Percentiles rank a stretch among this genome's conserved stretches.
These are phyloP conservation scores for Lathyrus aphaca DNA, from an alignment of 306 rosid species.

Conservation along the genomic window DNA sequence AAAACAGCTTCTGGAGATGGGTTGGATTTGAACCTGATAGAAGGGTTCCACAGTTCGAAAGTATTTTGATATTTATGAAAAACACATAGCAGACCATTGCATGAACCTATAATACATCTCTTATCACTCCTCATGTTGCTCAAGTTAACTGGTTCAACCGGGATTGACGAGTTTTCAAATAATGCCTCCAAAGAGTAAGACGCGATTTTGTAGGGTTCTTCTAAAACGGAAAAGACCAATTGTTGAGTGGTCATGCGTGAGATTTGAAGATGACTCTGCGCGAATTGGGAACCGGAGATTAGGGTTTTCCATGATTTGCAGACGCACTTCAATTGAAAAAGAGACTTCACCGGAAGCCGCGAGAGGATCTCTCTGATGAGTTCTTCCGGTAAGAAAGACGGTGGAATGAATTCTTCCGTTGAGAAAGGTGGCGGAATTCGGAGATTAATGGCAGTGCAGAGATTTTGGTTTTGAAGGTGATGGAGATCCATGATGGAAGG, in stretches of 20 bases:
- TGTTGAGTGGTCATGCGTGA: background rate
- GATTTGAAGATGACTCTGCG: background rate
- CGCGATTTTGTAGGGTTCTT: background rate
- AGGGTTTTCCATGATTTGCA: slow-evolving; percentile 38
- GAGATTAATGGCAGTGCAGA: no score
- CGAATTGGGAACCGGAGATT: slow-evolving; percentile 36
- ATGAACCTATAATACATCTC: no score
- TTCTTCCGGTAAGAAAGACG: background rate
- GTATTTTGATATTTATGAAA: no score
- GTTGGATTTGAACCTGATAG: background rate
- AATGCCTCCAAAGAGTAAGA: background rate
- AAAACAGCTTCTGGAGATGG: background rate
- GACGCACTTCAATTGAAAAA: background rate
- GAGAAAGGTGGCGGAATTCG: no score
- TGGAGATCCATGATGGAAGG: no score
- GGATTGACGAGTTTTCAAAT: no score
- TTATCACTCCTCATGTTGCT: no score
- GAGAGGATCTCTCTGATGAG: slow-evolving; percentile 17
- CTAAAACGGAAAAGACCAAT: background rate
- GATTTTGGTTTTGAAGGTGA: no score
- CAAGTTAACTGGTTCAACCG: no score
- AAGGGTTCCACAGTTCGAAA: slow-evolving; percentile 36
- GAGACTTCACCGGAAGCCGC: slow-evolving; percentile 11
- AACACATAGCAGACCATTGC: no score
- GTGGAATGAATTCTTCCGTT: no score